Evolutionary conservation across 805 yeast species (phyloP).

Genomic region (Myxozyma mucilagina): DNA sequence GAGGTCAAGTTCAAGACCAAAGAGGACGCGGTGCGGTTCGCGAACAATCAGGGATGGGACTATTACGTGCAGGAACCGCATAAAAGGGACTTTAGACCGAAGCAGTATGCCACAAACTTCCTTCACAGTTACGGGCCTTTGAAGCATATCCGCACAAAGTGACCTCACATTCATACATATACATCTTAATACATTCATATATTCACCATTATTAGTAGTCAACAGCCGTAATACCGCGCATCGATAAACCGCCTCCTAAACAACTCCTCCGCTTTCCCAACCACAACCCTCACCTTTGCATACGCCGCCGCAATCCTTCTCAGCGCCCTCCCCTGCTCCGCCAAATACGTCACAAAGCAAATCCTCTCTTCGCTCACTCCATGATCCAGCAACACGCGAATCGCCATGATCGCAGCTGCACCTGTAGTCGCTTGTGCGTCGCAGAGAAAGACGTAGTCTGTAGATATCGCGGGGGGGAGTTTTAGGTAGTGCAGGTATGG

Average conservation of each 20-base stretch:
- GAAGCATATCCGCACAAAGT: constrained; percentile 32
- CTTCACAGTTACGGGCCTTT: constrained; percentile 29
- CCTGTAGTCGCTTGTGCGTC: constrained; percentile 92
- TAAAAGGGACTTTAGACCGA: constrained; percentile 67
- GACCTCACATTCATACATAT: not conserved
- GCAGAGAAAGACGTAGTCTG: constrained; percentile 55
- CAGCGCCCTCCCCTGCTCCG: constrained; percentile 71
- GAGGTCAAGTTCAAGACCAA: constrained; percentile 69
- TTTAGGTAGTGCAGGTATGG: constrained; percentile 86
- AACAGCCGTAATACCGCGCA: constrained; percentile 30
- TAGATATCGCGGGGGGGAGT: constrained; percentile 52
- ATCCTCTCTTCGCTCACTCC: constrained; percentile 63
- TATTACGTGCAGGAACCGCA: constrained; percentile 82
- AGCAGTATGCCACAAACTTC: constrained; percentile 39
- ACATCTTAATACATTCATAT: constrained; percentile 9
- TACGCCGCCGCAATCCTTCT: constrained; percentile 74
- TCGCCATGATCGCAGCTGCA: constrained; percentile 92
- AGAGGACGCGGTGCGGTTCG: constrained; percentile 77
- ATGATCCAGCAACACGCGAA: constrained; percentile 82
- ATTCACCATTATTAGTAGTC: no score
- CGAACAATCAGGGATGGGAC: constrained; percentile 79
- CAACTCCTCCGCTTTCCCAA: constrained; percentile 54
- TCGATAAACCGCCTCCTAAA: constrained; percentile 28
- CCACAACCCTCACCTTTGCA: constrained; percentile 64
- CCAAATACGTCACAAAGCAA: constrained; percentile 65